A percentile compares a stretch with the other conserved stretches of the same genome.
Evolutionary conservation across 208 protist species (phyloP).

Genomic region (Acanthamoeba royreba): DNA sequence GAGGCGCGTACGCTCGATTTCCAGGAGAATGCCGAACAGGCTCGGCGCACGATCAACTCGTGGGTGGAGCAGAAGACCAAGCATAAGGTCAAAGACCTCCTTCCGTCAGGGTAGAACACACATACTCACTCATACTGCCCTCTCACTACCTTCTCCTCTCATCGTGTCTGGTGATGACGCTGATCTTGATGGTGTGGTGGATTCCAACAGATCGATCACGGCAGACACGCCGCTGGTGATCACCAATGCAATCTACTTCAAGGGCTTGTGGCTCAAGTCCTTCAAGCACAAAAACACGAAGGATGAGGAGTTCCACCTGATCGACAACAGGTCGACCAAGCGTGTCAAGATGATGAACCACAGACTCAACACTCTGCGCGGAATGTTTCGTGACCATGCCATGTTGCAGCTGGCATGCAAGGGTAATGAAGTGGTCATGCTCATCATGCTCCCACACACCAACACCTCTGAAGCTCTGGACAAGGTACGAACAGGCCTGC

Average conservation of each 20-base stretch:
- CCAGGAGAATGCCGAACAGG: neutral
- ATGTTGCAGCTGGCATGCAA: neutral
- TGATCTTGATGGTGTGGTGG: neutral
- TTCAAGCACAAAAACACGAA: neutral
- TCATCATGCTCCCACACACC: neutral
- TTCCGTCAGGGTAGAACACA: neutral
- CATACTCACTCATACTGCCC: too few relatives aligned
- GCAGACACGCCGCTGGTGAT: neutral
- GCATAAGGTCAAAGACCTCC: neutral
- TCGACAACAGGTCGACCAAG: neutral
- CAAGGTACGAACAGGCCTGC: neutral
- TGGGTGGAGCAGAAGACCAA: neutral
- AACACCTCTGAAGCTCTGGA: neutral
- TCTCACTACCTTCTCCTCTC: neutral
- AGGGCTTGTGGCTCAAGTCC: neutral
- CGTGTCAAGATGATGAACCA: neutral
- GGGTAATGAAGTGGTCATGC: neutral
- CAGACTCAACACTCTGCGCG: neutral
- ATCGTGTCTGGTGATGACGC: too few relatives aligned
- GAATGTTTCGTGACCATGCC: neutral
- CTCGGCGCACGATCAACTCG: neutral
- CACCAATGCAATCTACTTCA: neutral
- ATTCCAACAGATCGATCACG: neutral
- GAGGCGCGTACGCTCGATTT: neutral
- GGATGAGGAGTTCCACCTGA: neutral